phyloP scores from a whole-genome alignment of 306 rosid genomes.

The Quercus variabilis region DNA sequence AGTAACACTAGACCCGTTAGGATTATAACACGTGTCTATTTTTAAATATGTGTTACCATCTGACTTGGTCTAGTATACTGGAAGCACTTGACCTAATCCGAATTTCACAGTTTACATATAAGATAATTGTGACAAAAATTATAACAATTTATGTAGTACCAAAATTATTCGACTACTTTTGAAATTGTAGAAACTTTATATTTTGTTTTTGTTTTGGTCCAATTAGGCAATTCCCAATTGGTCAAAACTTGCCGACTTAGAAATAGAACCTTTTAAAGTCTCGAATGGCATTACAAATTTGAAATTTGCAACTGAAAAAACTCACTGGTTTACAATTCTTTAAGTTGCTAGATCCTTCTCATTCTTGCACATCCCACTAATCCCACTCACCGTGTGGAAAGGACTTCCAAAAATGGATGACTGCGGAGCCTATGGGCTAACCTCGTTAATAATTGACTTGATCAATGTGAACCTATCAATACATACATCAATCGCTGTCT shows the following conservation, averaged over 20 bases:
- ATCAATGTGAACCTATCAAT: not conserved
- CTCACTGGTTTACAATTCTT: not conserved
- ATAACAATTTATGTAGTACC: no score
- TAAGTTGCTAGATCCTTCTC: not conserved
- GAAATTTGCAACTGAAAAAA: not conserved
- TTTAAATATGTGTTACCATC: fast-evolving
- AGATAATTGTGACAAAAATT: no score
- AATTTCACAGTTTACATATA: fast-evolving
- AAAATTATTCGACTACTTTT: no score
- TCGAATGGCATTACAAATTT: not conserved
- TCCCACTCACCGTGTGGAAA: not conserved
- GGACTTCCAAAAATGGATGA: not conserved
- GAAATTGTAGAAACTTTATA: no score
- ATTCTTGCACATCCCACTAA: not conserved
- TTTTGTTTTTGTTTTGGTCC: not conserved
- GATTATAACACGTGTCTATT: no score
- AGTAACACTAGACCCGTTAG: fast-evolving
- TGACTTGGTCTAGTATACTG: fast-evolving
- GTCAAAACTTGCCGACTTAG: not conserved
- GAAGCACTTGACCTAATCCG: fast-evolving
- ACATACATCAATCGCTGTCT: not conserved
- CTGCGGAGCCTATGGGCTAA: not conserved
- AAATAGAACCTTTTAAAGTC: not conserved
- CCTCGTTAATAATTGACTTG: not conserved
- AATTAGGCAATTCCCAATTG: not conserved